Conservation (phyloP, 1,139 yeast genomes). For the Debaryomyces fabryi region DNA sequence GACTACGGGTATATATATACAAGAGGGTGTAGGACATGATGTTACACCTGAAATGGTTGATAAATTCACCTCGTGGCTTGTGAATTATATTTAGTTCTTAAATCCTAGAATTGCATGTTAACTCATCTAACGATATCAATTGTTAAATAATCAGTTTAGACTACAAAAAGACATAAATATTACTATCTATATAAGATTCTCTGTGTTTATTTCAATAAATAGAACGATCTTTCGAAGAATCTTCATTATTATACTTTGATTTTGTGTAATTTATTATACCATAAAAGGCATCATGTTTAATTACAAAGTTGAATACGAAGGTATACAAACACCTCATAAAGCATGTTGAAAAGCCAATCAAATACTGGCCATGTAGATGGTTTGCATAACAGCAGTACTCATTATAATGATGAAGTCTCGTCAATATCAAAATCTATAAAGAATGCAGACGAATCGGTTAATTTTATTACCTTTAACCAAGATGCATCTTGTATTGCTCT, state of each 20-base stretch:
- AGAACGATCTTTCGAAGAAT: background rate
- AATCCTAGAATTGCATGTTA: background rate
- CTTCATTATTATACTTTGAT: background rate
- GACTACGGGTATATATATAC: conserved; percentile 27
- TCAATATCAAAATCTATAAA: conserved; percentile 10
- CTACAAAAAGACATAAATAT: background rate
- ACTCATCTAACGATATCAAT: background rate
- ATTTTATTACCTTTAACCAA: conserved; percentile 81
- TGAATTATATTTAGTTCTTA: conserved; percentile 14
- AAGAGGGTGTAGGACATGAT: conserved; percentile 40
- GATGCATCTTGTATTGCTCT: conserved; percentile 86
- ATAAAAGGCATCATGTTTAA: background rate
- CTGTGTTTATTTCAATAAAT: background rate
- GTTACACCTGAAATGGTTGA: conserved; percentile 41
- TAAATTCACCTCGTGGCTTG: conserved; percentile 37
- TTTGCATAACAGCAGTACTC: background rate
- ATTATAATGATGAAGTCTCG: conserved; percentile 10
- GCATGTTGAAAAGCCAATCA: conserved; percentile 5
- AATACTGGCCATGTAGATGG: background rate
- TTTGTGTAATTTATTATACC: background rate
- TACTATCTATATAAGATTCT: background rate
- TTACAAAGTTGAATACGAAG: background rate
- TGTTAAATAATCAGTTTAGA: background rate
- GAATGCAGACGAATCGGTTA: conserved; percentile 34
- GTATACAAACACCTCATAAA: background rate